Conservation (phyloP, 2,329 filamentous ascomycete species). For the Botrytis tulipae region DNA sequence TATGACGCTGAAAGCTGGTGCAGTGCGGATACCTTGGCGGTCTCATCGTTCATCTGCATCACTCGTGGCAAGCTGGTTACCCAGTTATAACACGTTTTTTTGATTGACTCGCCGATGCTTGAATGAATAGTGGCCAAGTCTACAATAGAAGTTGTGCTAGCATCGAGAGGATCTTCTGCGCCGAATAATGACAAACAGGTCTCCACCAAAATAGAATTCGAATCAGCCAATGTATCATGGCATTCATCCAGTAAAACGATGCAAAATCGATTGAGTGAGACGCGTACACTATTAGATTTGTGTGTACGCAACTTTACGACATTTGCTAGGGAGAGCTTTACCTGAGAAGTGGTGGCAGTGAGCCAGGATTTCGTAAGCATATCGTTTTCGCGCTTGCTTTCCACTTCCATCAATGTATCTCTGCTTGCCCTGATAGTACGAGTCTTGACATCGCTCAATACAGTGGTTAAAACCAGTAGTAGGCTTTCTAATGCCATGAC, state of each 20-base stretch:
- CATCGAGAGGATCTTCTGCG: slow-evolving; percentile 41
- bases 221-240: slow-evolving; percentile 67
- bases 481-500: slow-evolving; percentile 60
- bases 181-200: slow-evolving; percentile 70
- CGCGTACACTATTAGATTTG: slow-evolving; percentile 65
- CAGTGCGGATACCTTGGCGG: slow-evolving; percentile 69
- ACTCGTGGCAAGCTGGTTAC: slow-evolving; percentile 73
- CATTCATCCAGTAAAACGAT: slow-evolving; percentile 76
- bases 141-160: slow-evolving; percentile 49
- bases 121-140: slow-evolving; percentile 63
- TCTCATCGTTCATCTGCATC: slow-evolving; percentile 82
- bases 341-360: slow-evolving; percentile 73
- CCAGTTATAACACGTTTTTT: slow-evolving; percentile 76
- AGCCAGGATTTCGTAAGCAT: slow-evolving; percentile 61
- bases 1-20: slow-evolving; percentile 75
- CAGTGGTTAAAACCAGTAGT: slow-evolving; percentile 51
- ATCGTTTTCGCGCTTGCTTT: slow-evolving; percentile 39
- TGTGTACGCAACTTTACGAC: slow-evolving; percentile 74
- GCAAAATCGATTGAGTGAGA: slow-evolving; percentile 68
- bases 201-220: slow-evolving; percentile 71
- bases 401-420: slow-evolving; percentile 31
- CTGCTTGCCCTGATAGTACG: slow-evolving; percentile 39
- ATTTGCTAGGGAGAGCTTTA: slow-evolving; percentile 78
- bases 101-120: slow-evolving; percentile 61
- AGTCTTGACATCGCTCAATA: slow-evolving; percentile 58